Evolutionary conservation across 2,329 filamentous ascomycete species (phyloP).

Genomic region (Coniochaeta sp.): DNA sequence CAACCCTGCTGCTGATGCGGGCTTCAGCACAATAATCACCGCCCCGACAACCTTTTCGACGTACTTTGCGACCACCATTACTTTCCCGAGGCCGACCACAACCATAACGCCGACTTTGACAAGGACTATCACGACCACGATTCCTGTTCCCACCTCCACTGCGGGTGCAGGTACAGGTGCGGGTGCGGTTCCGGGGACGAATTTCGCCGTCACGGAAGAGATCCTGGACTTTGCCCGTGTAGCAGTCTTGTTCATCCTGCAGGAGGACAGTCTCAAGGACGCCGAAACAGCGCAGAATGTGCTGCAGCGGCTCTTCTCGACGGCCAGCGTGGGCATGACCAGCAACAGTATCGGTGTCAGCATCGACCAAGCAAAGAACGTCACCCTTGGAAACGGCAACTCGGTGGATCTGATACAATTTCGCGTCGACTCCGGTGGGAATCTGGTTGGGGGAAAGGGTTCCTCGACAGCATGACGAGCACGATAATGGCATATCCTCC

Average conservation of each 20-base stretch:
- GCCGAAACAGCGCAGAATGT: constrained; percentile 46
- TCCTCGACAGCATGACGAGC: neutral
- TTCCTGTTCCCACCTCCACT: neutral
- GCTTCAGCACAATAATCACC: constrained; percentile 15
- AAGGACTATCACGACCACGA: constrained; percentile 18
- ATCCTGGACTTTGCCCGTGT: constrained; percentile 58
- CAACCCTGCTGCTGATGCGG: constrained; percentile 5
- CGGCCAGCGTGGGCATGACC: constrained; percentile 20
- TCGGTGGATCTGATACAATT: constrained; percentile 44
- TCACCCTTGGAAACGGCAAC: constrained; percentile 29
- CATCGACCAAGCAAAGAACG: constrained; percentile 24
- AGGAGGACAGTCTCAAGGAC: constrained; percentile 40
- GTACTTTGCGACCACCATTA: constrained; percentile 22
- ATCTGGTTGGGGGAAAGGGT: neutral
- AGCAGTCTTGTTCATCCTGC: constrained; percentile 54
- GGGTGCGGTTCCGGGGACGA: constrained; percentile 14
- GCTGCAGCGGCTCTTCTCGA: constrained; percentile 48
- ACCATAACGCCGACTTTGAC: constrained; percentile 15
- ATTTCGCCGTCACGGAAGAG: constrained; percentile 45
- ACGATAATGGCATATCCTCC: neutral
- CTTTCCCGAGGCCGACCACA: constrained; percentile 14
- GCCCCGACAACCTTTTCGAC: constrained; percentile 18
- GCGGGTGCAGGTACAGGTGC: constrained; percentile 10
- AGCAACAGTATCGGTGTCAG: constrained; percentile 12
- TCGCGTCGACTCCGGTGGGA: constrained; percentile 27